These are phyloP conservation scores for Aspergillus piperis DNA, from an alignment of 2,329 filamentous ascomycete genomes.

Conservation along the genomic window DNA sequence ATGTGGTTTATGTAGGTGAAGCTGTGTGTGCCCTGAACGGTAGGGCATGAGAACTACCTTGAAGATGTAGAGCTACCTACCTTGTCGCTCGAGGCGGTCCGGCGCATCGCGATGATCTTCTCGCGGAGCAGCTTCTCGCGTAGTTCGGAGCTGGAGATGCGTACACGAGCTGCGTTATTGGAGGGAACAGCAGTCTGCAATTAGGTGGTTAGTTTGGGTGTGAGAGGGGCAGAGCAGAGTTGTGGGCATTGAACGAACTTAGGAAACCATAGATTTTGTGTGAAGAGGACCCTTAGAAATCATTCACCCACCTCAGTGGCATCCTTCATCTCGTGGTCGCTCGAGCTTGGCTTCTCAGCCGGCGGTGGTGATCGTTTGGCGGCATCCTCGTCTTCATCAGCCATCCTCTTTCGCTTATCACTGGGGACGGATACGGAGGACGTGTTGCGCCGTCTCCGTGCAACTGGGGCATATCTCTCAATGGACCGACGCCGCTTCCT, in stretches of 20 bases:
- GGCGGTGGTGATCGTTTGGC: conserved; percentile 25
- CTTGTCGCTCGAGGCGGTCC: conserved; percentile 28
- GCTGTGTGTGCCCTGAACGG: no score
- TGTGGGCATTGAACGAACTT: conserved; percentile 18
- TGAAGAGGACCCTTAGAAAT: conserved; percentile 15
- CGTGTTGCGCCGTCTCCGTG: conserved; percentile 44
- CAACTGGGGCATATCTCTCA: conserved; percentile 47
- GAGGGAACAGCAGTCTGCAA: background rate
- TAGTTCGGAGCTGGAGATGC: conserved; percentile 36
- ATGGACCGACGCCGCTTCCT: conserved; percentile 48
- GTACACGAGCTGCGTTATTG: conserved; percentile 17
- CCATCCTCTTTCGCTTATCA: conserved; percentile 45
- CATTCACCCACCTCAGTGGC: conserved; percentile 37
- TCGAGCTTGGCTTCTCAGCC: conserved; percentile 18
- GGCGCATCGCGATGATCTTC: conserved; percentile 39
- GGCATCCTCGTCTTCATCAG: conserved; percentile 39
- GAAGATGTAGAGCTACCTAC: conserved; percentile 23
- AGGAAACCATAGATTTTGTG: conserved; percentile 2
- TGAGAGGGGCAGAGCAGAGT: conserved; percentile 7
- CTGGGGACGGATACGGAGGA: conserved; percentile 45
- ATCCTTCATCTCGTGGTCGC: conserved; percentile 26
- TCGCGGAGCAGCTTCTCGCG: conserved; percentile 42
- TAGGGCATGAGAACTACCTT: conserved; percentile 1
- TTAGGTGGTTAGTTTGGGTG: conserved; percentile 19
- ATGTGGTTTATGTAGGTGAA: background rate